Evolutionary conservation across 1,139 yeast species (phyloP).

Genomic region (Suhomyces coccinellae): DNA sequence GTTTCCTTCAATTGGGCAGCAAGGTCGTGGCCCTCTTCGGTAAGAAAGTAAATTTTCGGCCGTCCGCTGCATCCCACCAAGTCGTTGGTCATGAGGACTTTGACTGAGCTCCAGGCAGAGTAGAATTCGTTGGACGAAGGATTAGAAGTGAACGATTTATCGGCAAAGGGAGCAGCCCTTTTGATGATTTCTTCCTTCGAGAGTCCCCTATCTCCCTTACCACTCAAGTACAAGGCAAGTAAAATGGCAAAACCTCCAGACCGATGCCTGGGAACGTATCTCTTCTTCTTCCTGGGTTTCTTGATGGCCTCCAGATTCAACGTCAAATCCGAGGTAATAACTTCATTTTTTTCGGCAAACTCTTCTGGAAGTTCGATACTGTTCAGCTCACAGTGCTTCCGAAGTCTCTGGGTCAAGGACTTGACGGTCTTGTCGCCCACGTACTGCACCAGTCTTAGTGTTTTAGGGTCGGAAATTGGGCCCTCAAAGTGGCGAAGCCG

Average conservation of each 20-base stretch:
- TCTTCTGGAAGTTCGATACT: constrained; percentile 41
- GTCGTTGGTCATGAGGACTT: constrained; percentile 61
- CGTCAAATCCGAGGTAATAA: constrained; percentile 8
- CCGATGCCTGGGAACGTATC: constrained; percentile 72
- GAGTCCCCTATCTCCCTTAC: constrained; percentile 51
- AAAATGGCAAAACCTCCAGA: constrained; percentile 90
- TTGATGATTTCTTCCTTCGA: constrained; percentile 60
- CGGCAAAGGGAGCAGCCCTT: constrained; percentile 62
- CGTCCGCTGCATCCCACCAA: constrained; percentile 60
- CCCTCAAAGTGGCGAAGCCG: constrained; percentile 44
- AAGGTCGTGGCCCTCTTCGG: constrained; percentile 69
- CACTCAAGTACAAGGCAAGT: constrained; percentile 59
- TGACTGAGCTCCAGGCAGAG: constrained; percentile 79
- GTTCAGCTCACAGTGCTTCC: constrained; percentile 47
- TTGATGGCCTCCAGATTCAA: neutral
- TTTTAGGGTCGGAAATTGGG: constrained; percentile 49
- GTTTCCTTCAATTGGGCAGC: constrained; percentile 58
- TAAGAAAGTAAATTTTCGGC: constrained; percentile 61
- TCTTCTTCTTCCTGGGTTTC: constrained; percentile 33
- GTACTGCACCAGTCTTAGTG: constrained; percentile 51
- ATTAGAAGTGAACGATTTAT: constrained; percentile 62
- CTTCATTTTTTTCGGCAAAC: constrained; percentile 22
- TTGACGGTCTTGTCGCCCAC: constrained; percentile 65
- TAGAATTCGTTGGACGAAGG: constrained; percentile 63
- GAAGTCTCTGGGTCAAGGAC: constrained; percentile 41